phyloP scores from a whole-genome alignment of 2,329 filamentous ascomycete species.

The Cladophialophora carrionii region DNA sequence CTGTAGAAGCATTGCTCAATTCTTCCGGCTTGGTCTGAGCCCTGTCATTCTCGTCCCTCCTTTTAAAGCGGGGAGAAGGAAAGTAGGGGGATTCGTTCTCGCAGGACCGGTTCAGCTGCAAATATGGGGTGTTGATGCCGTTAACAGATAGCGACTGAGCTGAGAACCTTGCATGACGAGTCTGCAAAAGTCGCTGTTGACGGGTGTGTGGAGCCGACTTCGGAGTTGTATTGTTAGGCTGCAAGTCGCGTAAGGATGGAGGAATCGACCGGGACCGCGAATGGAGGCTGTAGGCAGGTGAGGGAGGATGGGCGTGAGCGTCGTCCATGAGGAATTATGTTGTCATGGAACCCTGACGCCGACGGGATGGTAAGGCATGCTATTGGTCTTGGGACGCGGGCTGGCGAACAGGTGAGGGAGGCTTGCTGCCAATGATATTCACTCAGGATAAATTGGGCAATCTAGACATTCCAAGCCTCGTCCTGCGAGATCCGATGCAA shows the following conservation, averaged over 20 bases:
- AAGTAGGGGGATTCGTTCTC: constrained; percentile 28
- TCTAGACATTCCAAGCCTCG: constrained; percentile 31
- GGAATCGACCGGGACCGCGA: constrained; percentile 28
- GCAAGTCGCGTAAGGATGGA: constrained; percentile 22
- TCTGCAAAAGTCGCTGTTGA: constrained; percentile 35
- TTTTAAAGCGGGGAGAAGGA: constrained; percentile 18
- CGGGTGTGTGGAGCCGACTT: constrained; percentile 32
- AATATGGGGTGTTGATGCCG: constrained; percentile 32
- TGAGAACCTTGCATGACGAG: constrained; percentile 36
- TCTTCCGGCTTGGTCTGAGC: constrained; percentile 10
- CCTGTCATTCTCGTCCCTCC: constrained; percentile 29
- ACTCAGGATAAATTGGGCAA: constrained; percentile 24
- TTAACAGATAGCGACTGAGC: constrained; percentile 36
- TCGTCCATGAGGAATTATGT: constrained; percentile 33
- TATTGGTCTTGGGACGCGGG: constrained; percentile 20
- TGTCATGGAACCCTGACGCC: constrained; percentile 22
- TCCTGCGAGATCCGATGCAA: constrained; percentile 30
- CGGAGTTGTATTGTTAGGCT: constrained; percentile 20
- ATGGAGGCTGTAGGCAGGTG: constrained; percentile 22
- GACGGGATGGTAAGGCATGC: constrained; percentile 26
- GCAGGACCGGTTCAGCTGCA: constrained; percentile 26
- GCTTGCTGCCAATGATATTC: constrained; percentile 18
- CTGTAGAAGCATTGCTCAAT: constrained; percentile 21
- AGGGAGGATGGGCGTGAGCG: constrained; percentile 29
- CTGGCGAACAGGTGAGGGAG: constrained; percentile 5